These are phyloP conservation scores for Exobasidium rhododendri DNA, from an alignment of 1,284 basidiomycete genomes.

Conservation along the genomic window DNA sequence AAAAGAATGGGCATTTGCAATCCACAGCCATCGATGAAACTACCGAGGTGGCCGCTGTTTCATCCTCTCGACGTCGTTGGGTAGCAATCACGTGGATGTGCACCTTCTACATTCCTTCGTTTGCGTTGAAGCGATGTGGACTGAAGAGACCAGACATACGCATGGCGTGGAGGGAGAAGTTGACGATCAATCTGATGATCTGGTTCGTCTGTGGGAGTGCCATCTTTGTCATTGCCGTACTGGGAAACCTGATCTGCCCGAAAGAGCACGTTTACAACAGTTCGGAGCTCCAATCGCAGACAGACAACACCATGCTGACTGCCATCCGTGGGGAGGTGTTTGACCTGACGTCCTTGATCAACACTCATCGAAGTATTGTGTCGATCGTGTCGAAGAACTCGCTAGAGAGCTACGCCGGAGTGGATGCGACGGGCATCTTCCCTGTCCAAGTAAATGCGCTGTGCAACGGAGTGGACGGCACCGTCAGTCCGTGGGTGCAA, in stretches of 20 bases:
- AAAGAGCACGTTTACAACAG: constrained; percentile 84
- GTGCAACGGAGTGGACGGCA: constrained; percentile 79
- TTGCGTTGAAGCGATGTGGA: constrained; percentile 67
- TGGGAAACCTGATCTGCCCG: constrained; percentile 87
- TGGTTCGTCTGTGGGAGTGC: constrained; percentile 87
- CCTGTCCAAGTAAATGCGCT: constrained; percentile 94
- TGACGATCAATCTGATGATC: constrained; percentile 86
- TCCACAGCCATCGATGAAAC: constrained; percentile 62
- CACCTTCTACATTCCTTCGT: constrained; percentile 84
- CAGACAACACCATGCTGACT: constrained; percentile 69
- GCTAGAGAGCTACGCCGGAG: constrained; percentile 79
- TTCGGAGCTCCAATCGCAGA: constrained; percentile 73
- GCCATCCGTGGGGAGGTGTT: constrained; percentile 90
- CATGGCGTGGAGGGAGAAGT: constrained; percentile 96
- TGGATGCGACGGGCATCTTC: constrained; percentile 74
- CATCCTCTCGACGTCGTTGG: constrained; percentile 77
- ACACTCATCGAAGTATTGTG: constrained; percentile 66
- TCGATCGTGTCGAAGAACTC: constrained; percentile 71
- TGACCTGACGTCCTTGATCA: constrained; percentile 61
- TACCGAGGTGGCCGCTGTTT: constrained; percentile 78
- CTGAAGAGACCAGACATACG: constrained; percentile 92
- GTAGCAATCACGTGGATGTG: constrained; percentile 82
- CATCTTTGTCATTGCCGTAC: constrained; percentile 85
- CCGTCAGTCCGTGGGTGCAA: constrained; percentile 78
- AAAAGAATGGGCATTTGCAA: constrained; percentile 24